Evolutionary conservation across 805 yeast genomes (phyloP).

Genomic region (Naumovozyma baii): DNA sequence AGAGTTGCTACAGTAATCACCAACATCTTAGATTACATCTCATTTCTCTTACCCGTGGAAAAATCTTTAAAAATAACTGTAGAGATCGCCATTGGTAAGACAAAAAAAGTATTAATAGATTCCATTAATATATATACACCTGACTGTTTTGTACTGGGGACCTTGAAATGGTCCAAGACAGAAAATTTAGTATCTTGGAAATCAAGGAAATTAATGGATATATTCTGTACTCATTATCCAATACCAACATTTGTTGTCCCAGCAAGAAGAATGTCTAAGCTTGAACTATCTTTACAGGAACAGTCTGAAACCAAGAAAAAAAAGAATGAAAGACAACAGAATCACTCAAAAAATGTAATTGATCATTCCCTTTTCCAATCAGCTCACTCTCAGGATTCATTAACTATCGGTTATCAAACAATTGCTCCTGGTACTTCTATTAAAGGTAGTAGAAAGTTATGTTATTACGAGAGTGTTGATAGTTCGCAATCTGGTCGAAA

Average conservation of each 20-base stretch:
- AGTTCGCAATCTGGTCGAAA: not conserved
- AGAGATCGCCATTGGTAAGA: constrained; percentile 23
- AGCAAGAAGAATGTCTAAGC: constrained; percentile 17
- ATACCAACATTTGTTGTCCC: constrained; percentile 24
- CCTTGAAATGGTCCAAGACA: constrained; percentile 21
- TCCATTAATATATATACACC: constrained; percentile 27
- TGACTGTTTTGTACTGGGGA: constrained; percentile 18
- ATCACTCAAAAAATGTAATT: not conserved
- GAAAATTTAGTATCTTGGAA: constrained; percentile 16
- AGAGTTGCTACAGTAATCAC: not conserved
- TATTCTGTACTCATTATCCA: constrained; percentile 14
- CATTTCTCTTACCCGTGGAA: constrained; percentile 15
- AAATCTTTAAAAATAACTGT: constrained; percentile 21
- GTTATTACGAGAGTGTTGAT: not conserved
- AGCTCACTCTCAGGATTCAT: not conserved
- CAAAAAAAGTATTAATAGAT: constrained; percentile 17
- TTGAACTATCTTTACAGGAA: constrained; percentile 16
- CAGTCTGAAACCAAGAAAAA: constrained; percentile 1
- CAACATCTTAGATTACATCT: constrained; percentile 20
- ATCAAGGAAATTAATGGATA: constrained; percentile 17
- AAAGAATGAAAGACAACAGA: not conserved
- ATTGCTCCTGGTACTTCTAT: not conserved
- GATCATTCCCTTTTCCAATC: not conserved
- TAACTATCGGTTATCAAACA: not conserved
- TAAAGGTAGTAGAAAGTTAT: constrained; percentile 1